Evolutionary conservation across 345 rosid genomes (phyloP), one percentile per base, ranked within the genome.

Genomic region (Litchi chinensis): DNA sequence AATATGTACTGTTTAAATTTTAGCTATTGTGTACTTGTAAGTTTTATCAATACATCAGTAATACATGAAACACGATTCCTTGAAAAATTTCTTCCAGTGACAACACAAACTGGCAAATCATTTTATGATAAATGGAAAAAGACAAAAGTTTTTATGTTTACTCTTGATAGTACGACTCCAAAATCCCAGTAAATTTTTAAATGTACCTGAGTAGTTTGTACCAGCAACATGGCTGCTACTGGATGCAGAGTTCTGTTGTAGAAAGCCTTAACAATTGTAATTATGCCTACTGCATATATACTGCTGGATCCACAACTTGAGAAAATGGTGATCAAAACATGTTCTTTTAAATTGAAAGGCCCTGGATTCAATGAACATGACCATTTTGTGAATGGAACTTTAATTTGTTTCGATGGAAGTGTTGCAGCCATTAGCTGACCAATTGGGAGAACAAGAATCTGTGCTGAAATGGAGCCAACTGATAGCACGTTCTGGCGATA

Each of bases 311-410:
- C 90, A 0, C 88, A 66, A 68, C 82, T 86, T 3, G 89, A 86
- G 3, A 88, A 88, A 60, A 90, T 88, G 18, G 91, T 88, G 79
- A 88, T 83, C 12, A 90, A 81, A 32, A 87, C 90, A 69, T 88
- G 91, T 67, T 90, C 93, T 72, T 88, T 90, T 18, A 87, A 37
- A 81, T 84, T 90, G 79, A 88, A 90, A 22, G 90, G 93, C 67
- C 91, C 93, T 46, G 91, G 90, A 82, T 86, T 88, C 72, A 88
- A 65, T 10, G 88, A 85, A 63, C 87, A 83, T 0, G 87, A 76
- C 86, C 85, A 86, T 46, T 79, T 83, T 4, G 88, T 88, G 62
- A 77, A 24, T 0, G 87, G 90, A 70, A 90, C 24, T 9, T 37
- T 24, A 8, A 90, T 13, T 3, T 8, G 1, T 43, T 68, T 84